Evolutionary conservation across 2,329 filamentous ascomycete species (phyloP), one percentile per base, ranked within the genome.

Genomic region (Colletotrichum paranaense): DNA sequence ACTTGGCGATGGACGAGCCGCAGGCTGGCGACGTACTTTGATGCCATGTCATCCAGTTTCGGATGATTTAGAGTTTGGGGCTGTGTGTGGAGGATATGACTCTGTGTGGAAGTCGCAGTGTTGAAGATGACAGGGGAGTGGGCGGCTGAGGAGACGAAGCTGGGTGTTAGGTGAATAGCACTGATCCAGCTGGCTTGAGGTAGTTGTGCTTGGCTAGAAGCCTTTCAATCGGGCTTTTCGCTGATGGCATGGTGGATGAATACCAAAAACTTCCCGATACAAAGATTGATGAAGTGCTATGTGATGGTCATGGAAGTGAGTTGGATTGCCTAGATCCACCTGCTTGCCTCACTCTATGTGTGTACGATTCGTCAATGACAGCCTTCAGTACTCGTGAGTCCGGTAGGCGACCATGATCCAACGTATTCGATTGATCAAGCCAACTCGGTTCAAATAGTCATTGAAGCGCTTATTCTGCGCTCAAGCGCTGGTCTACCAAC

Each of bases 21-120:
- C 69, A 2, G 69, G 69, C n/a, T 68, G 65, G 69, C 65, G 52
- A 58, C 58, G 65, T 72, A 55, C 38, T 24, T 30, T 58, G 42
- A 24, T 46, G 24, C 53, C 32, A 38, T 46, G 32, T 11, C 42
- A 24, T 28, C 28, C 46, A 42, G 24, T 46, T 38, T 67, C 8
- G 69, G 58, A 68, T 62, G 65, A 14, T 58, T 72, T 52, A 30
- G 38, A 64, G 69, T 69, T 69, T 63, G 49, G 14, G 22, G 32
- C 24, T 65, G 22, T 32, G 46, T 9, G n/a, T 63, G 12, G 26
- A 32, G 46, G 26, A 28, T 5, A n/a, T 22, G 38, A 32, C 14
- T 22, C 19, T n/a, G 26, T 12, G 46, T 53, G 30, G n/a, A 22
- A 62, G 42, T 52, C 16, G 28, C 42, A 63, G n/a, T 62, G 60